Evolutionary conservation across 331 rosid species (phyloP).

Genomic region (Quercus tomentella): DNA sequence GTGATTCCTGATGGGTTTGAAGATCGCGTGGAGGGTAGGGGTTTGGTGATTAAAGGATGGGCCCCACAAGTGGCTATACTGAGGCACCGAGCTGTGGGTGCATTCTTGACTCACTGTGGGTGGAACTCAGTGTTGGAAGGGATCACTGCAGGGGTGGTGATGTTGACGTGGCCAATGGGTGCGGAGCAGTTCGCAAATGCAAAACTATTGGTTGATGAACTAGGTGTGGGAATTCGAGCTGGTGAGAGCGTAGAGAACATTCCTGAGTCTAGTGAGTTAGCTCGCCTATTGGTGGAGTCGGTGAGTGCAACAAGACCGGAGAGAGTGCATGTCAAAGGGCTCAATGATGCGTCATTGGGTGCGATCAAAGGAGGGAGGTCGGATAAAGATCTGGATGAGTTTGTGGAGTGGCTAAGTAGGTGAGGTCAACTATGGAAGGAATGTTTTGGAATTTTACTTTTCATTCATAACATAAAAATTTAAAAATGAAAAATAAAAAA

Average conservation of each 20-base stretch:
- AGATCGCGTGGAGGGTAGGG: constrained; percentile 24
- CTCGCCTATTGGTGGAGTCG: constrained; percentile 1
- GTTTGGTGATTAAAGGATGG: constrained; percentile 41
- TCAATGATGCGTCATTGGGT: constrained; percentile 12
- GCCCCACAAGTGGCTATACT: constrained; percentile 43
- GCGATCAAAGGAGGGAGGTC: constrained; percentile 44
- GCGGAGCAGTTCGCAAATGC: constrained; percentile 40
- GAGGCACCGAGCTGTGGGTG: constrained; percentile 36
- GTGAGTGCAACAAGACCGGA: constrained; percentile 14
- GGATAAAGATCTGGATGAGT: constrained; percentile 24
- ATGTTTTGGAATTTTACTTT: no score
- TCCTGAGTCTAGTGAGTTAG: constrained; percentile 17
- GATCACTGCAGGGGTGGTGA: constrained; percentile 28
- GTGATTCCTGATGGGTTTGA: constrained; percentile 13
- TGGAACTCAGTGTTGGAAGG: constrained; percentile 55
- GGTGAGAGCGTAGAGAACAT: constrained; percentile 26
- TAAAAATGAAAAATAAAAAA: no score
- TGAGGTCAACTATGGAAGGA: no score
- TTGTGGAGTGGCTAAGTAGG: constrained; percentile 11
- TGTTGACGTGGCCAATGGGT: constrained; percentile 59
- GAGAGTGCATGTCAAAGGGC: constrained; percentile 17
- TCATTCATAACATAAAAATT: no score
- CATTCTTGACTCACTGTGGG: constrained; percentile 52
- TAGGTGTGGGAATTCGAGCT: constrained; percentile 23
- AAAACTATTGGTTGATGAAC: constrained; percentile 29